Base-by-base conservation (phyloP, 768 basidiomycete genomes). In the Leucogyrophana mollusca region DNA sequence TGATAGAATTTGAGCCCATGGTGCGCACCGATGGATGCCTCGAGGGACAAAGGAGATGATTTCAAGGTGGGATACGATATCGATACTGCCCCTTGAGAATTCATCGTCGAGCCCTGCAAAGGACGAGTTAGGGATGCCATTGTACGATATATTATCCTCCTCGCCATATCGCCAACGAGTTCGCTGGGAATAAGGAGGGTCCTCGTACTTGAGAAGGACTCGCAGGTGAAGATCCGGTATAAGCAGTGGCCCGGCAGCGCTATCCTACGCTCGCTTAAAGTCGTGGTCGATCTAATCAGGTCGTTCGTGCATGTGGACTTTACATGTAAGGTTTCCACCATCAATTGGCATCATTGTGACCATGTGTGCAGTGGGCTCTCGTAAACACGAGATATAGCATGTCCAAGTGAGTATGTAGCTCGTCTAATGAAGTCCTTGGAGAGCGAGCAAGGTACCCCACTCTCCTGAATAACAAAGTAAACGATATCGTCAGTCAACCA, bases 61-160 rank as follows among this genome's bases (percentile, higher is more conserved):
- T 78, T 54, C 42, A 91, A 71, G 5, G 76, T 73, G 9, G 65
- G 54, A 61, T 90, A 90, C 0, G 85, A 80, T 43, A 90, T 77
- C 3, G 74, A 65, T 9, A 90, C 78, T 6, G 53, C 64, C 18
- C 50, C 50, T 9, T 40, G 34, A 34, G 47, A 22, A 9, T 10
- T 36, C 62, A 50, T 52, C 22, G 10, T 33, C 42, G 56, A 53
- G 39, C 41, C 47, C 56, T 55, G 56, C 37, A 53, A 45, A 24
- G 22, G 23, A 35, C 30, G 40, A 22, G 47, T 46, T 27, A 51
- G 32, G 32, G 37, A 47, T 3, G 9, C 32, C 13, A 44, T 9
- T 6, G 43, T 27, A 34, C 34, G 27, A 51, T 23, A 9, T 30
- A 37, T 4, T 16, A 55, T 37, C 24, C 41, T 46, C 36, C 52